Base-by-base conservation (phyloP, 495 filamentous ascomycete genomes). In the Articulospora tetracladia region DNA sequence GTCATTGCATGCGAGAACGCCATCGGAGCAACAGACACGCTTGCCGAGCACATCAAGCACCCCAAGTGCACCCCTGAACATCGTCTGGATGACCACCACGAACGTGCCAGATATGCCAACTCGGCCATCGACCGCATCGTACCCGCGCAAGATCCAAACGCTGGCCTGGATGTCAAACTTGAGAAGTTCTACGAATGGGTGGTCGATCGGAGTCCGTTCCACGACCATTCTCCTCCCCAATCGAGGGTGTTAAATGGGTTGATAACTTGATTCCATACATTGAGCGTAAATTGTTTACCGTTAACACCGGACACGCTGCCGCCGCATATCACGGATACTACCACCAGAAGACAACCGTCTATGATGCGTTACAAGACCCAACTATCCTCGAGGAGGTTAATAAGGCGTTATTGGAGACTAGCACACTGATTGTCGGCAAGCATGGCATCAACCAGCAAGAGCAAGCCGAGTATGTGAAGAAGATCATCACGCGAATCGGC, bases 151-250 rank as follows among this genome's bases (percentile, higher is more conserved):
- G 84, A 88, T 61, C 79, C 86, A 26, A 79, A 89, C 70, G 77
- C 83, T 20, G 92, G 91, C 39, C 79, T 97, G 39, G 88, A 97
- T 68, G 94, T 98, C 62, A 91, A 87, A 66, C 92, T 98, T 60
- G 94, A 98, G 81, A 91, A 90, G 74, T 98, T 96, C 84, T 96
- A 88, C 79, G 94, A 98, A 74, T 98, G 94, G 94, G 94, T 92
- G 11, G 92, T 97, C 48, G 94, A 98, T 67, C 72, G 81, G 68
- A 86, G 83, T 1, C 93, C 92, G 0, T 97, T 96, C 76, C 76
- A 83, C 56, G 76, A 81, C 41, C 70, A 74, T 32, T 78, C 77
- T 34, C 83, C 83, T 59, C 68, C 39, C 74, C 85, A 34, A 91
- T 98, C 71, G 73, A 92, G 55, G 94, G 93, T 52, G 86, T 98